Evolutionary conservation across 805 yeast genomes (phyloP).

Genomic region (Metschnikowia bowlesiae): DNA sequence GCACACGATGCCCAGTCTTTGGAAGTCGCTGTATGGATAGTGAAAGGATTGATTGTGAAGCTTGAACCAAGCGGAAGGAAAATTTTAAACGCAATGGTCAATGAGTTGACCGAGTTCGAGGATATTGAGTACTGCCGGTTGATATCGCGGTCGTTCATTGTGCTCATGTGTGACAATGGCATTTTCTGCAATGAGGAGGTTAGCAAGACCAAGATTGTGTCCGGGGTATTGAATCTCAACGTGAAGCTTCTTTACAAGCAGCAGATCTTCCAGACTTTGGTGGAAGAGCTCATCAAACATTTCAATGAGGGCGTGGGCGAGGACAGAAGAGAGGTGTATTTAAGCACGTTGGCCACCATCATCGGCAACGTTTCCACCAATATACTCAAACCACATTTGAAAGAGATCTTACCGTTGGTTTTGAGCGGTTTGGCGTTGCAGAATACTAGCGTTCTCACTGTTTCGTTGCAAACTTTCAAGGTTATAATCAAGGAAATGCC

Average conservation of each 20-base stretch:
- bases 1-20: conserved; percentile 21
- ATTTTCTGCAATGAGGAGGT: conserved; percentile 45
- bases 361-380: conserved; percentile 60
- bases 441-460: conserved; percentile 47
- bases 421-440: conserved; percentile 55
- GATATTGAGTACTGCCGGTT: conserved; percentile 18
- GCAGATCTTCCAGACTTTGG: conserved; percentile 57
- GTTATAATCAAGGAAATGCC: conserved; percentile 53
- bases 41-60: conserved; percentile 64
- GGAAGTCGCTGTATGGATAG: conserved; percentile 64
- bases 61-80: conserved; percentile 39
- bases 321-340: conserved; percentile 43
- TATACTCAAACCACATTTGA: conserved; percentile 61
- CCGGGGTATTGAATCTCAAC: conserved; percentile 50
- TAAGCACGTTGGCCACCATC: conserved; percentile 64
- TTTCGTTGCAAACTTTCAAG: conserved; percentile 57
- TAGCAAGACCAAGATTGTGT: conserved; percentile 29
- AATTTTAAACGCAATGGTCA: conserved; percentile 19
- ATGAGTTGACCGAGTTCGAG: conserved; percentile 27
- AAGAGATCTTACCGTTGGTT: conserved; percentile 64
- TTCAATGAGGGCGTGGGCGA: conserved; percentile 26
- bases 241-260: conserved; percentile 76
- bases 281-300: conserved; percentile 51
- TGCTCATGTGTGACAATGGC: conserved; percentile 64
- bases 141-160: conserved; percentile 53